phyloP scores from a whole-genome alignment of 2,329 filamentous ascomycete genomes.

The Rasamsonia emersonii region DNA sequence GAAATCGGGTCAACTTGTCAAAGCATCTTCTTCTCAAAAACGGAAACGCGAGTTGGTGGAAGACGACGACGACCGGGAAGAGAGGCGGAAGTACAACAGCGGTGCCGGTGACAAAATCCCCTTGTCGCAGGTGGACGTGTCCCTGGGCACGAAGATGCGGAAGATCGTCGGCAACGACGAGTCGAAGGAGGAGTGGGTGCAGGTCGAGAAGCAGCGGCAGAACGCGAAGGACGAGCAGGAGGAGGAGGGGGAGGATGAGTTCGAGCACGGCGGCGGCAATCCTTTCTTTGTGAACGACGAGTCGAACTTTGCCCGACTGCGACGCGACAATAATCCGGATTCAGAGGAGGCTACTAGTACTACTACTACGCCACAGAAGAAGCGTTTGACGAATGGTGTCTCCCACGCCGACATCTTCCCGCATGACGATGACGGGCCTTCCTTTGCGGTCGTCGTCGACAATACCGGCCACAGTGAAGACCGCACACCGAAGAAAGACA shows the following conservation, averaged over 20 bases:
- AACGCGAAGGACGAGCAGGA: slow-evolving; percentile 14
- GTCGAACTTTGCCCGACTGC: slow-evolving; percentile 22
- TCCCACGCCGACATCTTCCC: too few relatives aligned
- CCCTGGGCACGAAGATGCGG: slow-evolving; percentile 40
- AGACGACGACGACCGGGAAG: slow-evolving; percentile 25
- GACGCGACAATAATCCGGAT: slow-evolving; percentile 16
- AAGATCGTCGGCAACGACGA: slow-evolving; percentile 36
- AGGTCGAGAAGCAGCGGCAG: slow-evolving; percentile 22
- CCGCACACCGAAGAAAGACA: slow-evolving; percentile 7
- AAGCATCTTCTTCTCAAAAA: slow-evolving; percentile 24
- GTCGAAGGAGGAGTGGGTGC: slow-evolving; percentile 25
- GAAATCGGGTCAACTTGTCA: slow-evolving; percentile 13
- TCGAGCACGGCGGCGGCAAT: slow-evolving; percentile 18
- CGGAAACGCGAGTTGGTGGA: slow-evolving; percentile 33
- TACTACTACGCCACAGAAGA: slow-evolving; percentile 15
- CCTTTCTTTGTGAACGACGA: slow-evolving; percentile 21
- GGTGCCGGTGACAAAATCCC: slow-evolving; percentile 50
- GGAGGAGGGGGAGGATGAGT: slow-evolving; percentile 25
- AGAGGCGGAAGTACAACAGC: slow-evolving; percentile 39
- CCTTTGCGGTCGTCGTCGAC: slow-evolving; percentile 11
- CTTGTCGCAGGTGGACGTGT: slow-evolving; percentile 34
- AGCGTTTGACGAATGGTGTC: slow-evolving; percentile 12
- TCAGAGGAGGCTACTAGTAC: slow-evolving; percentile 12
- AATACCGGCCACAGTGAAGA: slow-evolving; percentile 14
- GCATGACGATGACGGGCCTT: slow-evolving; percentile 1